Evolutionary conservation across 179 eudicot genomes (phyloP).

Genomic region (Nepenthes alata): DNA sequence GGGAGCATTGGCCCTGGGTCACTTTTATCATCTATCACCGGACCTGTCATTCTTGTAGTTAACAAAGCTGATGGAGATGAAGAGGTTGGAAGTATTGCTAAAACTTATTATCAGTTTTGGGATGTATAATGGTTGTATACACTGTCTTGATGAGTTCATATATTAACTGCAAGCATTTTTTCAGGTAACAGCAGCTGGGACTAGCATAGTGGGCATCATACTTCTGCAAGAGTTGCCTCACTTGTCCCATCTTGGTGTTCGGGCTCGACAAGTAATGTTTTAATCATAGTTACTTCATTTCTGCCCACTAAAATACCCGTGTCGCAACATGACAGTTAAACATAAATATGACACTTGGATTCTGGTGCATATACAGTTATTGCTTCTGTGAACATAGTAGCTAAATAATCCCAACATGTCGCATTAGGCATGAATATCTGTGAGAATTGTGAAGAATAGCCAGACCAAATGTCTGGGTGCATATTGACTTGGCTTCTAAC

Average conservation of each 20-base stretch:
- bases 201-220: conserved; percentile 61
- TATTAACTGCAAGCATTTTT: conserved; percentile 10
- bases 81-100: conserved; percentile 42
- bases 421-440: too few species aligned
- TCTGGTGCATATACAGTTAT: too few species aligned
- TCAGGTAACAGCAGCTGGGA: conserved; percentile 94
- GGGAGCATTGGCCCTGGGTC: conserved; percentile 77
- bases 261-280: conserved; percentile 81
- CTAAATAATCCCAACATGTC: too few species aligned
- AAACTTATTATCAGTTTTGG: background rate
- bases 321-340: too few species aligned
- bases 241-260: conserved; percentile 95
- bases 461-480: too few species aligned
- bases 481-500: too few species aligned
- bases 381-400: background rate
- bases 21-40: conserved; percentile 55
- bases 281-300: background rate
- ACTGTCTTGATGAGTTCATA: background rate
- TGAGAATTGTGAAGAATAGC: too few species aligned
- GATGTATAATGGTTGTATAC: conserved; percentile 4
- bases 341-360: too few species aligned
- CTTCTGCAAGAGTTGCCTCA: conserved; percentile 97
- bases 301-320: background rate
- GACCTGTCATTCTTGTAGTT: conserved; percentile 86
- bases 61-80: conserved; percentile 93